Evolutionary conservation across 164 flowering plant species (phyloP).

Genomic region (Houttuynia cordata): DNA sequence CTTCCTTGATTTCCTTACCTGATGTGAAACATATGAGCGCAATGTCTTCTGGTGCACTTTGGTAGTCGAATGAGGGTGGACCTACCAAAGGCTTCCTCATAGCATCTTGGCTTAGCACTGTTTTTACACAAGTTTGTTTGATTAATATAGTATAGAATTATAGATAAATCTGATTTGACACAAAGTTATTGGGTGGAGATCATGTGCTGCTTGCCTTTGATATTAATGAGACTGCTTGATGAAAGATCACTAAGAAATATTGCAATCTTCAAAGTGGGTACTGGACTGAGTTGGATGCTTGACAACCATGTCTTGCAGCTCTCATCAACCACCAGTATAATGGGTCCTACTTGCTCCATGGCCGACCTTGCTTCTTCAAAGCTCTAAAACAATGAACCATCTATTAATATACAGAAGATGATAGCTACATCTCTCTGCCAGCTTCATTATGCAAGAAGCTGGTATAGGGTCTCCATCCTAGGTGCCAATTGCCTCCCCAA

Average conservation of each 20-base stretch:
- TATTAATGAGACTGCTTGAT: slow-evolving; percentile 6
- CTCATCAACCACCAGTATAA: slow-evolving; percentile 55
- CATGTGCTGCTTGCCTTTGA: slow-evolving; percentile 15
- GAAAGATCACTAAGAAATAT: slow-evolving; percentile 29
- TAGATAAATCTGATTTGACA: not conserved
- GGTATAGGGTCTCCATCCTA: too few species aligned
- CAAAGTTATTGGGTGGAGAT: not conserved
- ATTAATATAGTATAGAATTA: not conserved
- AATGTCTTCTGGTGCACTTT: slow-evolving; percentile 54
- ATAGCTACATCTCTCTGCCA: too few species aligned
- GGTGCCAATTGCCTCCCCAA: not conserved
- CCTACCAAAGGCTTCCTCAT: slow-evolving; percentile 13
- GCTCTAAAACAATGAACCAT: slow-evolving; percentile 27
- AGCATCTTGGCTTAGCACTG: slow-evolving; percentile 34
- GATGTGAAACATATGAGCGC: slow-evolving; percentile 91
- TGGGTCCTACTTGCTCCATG: slow-evolving; percentile 40
- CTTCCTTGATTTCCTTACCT: slow-evolving; percentile 51
- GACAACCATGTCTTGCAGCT: slow-evolving; percentile 36
- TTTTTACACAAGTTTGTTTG: not conserved
- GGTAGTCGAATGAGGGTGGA: slow-evolving; percentile 18
- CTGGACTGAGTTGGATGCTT: slow-evolving; percentile 15
- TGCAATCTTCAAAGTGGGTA: slow-evolving; percentile 43
- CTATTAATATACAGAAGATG: too few species aligned
- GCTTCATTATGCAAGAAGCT: too few species aligned
- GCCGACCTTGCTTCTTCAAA: slow-evolving; percentile 59